These are phyloP conservation scores for Suhomyces bolitotheri DNA, from an alignment of 1,139 yeast genomes.

Conservation along the genomic window DNA sequence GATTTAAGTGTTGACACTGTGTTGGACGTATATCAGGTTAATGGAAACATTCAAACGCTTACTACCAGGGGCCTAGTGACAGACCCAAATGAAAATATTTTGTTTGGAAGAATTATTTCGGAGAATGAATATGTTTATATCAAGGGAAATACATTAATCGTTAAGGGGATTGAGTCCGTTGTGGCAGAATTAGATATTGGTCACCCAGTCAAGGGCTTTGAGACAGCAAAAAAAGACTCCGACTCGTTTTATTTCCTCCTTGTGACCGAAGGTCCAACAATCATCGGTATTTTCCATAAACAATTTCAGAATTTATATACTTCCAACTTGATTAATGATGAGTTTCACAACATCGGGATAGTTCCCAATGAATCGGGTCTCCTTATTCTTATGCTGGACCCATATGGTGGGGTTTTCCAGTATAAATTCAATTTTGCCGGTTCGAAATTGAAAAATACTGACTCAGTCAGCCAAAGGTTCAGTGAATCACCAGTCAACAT, in stretches of 20 bases:
- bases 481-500: background rate
- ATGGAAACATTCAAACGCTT: background rate
- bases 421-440: background rate
- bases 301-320: background rate
- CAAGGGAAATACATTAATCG: too few species aligned
- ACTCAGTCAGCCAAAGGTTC: background rate
- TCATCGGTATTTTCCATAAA: background rate
- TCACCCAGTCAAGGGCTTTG: background rate
- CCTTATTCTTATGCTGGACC: constrained; percentile 4
- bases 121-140: background rate
- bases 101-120: background rate
- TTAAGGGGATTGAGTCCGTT: too few species aligned
- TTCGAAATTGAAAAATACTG: background rate
- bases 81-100: background rate
- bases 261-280: constrained; percentile 1
- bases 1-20: too few species aligned
- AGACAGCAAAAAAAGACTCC: background rate
- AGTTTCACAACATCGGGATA: background rate
- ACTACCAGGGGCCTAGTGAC: background rate
- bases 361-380: background rate
- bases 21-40: background rate
- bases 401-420: constrained; percentile 4
- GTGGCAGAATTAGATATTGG: background rate
- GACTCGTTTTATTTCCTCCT: background rate
- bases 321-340: background rate